Base-by-base conservation (phyloP, 192 early-diverging fungal species). In the Spizellomyces sp. region DNA sequence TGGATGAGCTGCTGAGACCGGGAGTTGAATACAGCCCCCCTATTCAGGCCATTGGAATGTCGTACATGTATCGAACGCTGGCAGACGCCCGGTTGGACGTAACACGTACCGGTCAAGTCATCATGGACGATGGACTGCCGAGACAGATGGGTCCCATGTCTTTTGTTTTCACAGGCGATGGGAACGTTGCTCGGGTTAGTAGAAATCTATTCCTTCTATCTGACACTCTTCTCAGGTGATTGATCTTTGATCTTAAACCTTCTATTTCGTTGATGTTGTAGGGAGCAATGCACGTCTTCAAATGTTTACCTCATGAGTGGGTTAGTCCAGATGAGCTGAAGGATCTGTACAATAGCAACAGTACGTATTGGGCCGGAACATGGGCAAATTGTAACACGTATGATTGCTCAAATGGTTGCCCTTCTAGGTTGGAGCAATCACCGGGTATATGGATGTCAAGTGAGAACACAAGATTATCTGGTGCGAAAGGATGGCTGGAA, bases 221-320 rank as follows among this genome's bases (percentile, higher is more conserved):
- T 36, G 1, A 36, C 27, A 36, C 27, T 36, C 27, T 36, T 36
- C 27, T 3, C 1, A 2, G 27, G 27, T 36, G 27, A 36, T 36
- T 36, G 27, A 36, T 0, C 27, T 0, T 36, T 36, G 27, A 36
- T 36, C 27, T 36, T 36, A 2, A 36, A 0, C 3, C 27, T 36
- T 36, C 1, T 36, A 2, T 0, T 36, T 36, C 27, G 59, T 91
- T 79, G 96, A 36, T 36, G 3, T 36, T 36, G 27, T 3, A 36
- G 27, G 27, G 97, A 19, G 95, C 95, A 0, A 84, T 93, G 74
- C 89, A 93, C 10, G 88, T 99, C 44, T 97, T 99, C 78, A 88
- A 94, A 79, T 82, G 89, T 56, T 80, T 99, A 55, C 96, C 97
- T 0, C 93, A 96, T 74, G 93, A 96, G 62, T 92, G 92, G 84